Conservation (phyloP, 129 eudicot species). For the Flaveria bidentis region DNA sequence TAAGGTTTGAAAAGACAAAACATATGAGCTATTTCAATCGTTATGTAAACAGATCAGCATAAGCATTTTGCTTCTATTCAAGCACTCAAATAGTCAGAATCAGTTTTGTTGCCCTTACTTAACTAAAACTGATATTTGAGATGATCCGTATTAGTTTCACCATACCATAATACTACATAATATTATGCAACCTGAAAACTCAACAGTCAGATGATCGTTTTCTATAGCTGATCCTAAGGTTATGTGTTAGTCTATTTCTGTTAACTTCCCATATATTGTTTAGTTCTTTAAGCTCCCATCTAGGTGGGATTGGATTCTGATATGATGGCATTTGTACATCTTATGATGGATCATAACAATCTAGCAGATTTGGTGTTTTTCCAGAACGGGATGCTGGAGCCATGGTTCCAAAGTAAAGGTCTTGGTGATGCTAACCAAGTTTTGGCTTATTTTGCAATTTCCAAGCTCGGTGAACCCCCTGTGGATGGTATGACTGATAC, state of each 20-base stretch:
- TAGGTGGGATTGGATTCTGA: neutral
- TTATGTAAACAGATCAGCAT: too few species aligned
- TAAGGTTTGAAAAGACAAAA: too few species aligned
- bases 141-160: neutral
- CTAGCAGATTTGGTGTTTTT: conserved; percentile 99
- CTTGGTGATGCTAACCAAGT: conserved; percentile 83
- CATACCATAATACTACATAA: neutral
- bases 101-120: neutral
- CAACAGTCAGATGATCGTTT: neutral
- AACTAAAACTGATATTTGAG: neutral
- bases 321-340: neutral
- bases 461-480: conserved; percentile 94
- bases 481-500: conserved; percentile 88
- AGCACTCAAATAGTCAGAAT: neutral
- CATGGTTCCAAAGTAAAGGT: conserved; percentile 95
- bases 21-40: too few species aligned
- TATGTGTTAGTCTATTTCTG: neutral
- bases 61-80: neutral
- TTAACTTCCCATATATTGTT: neutral
- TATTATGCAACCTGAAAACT: neutral
- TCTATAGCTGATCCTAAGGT: neutral
- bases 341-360: conserved; percentile 56
- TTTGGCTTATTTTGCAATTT: conserved; percentile 85
- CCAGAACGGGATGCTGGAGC: conserved; percentile 99
- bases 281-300: neutral